phyloP scores from a whole-genome alignment of 805 yeast genomes.

The Saccharomycopsis sp. region DNA sequence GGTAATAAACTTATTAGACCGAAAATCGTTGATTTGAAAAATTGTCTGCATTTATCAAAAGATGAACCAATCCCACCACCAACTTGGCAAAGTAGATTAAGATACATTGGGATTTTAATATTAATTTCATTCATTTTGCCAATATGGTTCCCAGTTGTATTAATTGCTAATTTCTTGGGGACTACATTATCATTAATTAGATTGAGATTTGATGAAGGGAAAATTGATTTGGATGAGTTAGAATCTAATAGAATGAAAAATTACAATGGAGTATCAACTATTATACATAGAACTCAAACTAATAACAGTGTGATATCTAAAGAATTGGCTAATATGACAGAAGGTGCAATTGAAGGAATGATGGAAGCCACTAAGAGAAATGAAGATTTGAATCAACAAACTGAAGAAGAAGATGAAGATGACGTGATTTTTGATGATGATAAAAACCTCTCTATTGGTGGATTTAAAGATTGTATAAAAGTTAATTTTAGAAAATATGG shows the following conservation, averaged over 20 bases:
- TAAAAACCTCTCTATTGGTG: constrained; percentile 7
- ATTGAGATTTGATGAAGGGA: constrained; percentile 20
- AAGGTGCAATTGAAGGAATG: constrained; percentile 19
- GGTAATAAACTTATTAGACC: constrained; percentile 36
- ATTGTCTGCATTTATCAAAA: constrained; percentile 18
- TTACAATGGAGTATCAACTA: background rate
- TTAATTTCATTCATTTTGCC: constrained; percentile 32
- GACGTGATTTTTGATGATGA: background rate
- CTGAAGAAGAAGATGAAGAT: constrained; percentile 1
- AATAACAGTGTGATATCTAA: constrained; percentile 7
- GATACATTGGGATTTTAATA: constrained; percentile 25
- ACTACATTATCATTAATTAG: constrained; percentile 11
- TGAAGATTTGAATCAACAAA: constrained; percentile 13
- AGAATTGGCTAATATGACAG: constrained; percentile 22
- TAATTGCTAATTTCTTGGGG: constrained; percentile 25
- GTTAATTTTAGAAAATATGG: constrained; percentile 12
- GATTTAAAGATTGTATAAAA: constrained; percentile 3
- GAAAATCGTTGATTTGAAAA: constrained; percentile 43
- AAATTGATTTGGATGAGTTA: constrained; percentile 9
- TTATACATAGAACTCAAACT: background rate
- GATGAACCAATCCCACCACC: constrained; percentile 14
- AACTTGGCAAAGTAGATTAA: constrained; percentile 22
- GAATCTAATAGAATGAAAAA: background rate
- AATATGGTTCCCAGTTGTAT: constrained; percentile 43
- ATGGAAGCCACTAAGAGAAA: constrained; percentile 18